These are phyloP conservation scores for Calonectria fujianensis DNA, from an alignment of 2,329 filamentous ascomycete genomes.

Conservation along the genomic window DNA sequence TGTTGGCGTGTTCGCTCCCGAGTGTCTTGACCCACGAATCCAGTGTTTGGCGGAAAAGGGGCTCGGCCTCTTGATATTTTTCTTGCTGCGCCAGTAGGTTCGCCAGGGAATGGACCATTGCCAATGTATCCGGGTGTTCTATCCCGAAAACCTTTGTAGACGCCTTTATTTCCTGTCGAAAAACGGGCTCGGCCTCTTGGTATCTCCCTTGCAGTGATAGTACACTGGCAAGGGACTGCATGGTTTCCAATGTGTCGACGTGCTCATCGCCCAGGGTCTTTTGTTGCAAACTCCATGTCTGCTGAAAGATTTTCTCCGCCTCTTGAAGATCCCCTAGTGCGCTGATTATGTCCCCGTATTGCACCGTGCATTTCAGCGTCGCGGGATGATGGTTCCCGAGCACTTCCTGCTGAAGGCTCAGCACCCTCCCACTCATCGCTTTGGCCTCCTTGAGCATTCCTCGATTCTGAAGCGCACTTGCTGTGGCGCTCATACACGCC, in stretches of 20 bases:
- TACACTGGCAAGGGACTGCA: rapidly evolving
- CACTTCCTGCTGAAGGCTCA: background rate
- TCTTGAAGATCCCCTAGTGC: slow-evolving; percentile 40
- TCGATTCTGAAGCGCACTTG: background rate
- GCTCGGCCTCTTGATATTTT: background rate
- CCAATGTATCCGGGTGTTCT: slow-evolving; percentile 19
- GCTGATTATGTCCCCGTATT: background rate
- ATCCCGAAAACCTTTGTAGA: background rate
- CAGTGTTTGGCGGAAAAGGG: background rate
- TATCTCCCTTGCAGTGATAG: background rate
- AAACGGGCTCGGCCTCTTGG: background rate
- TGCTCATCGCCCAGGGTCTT: background rate
- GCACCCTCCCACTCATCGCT: background rate
- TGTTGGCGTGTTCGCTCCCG: background rate
- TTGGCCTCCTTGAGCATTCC: slow-evolving; percentile 43
- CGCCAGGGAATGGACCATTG: background rate
- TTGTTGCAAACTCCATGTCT: background rate
- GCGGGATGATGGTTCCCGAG: background rate
- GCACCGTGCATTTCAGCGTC: background rate
- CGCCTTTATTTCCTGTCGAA: no score
- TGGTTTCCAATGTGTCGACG: background rate
- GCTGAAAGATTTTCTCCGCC: slow-evolving; percentile 37
- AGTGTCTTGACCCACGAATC: background rate
- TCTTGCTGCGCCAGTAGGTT: background rate
- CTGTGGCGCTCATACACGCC: background rate